Base-by-base conservation (phyloP, 2,329 filamentous ascomycete genomes). In the Nemania sp. region DNA sequence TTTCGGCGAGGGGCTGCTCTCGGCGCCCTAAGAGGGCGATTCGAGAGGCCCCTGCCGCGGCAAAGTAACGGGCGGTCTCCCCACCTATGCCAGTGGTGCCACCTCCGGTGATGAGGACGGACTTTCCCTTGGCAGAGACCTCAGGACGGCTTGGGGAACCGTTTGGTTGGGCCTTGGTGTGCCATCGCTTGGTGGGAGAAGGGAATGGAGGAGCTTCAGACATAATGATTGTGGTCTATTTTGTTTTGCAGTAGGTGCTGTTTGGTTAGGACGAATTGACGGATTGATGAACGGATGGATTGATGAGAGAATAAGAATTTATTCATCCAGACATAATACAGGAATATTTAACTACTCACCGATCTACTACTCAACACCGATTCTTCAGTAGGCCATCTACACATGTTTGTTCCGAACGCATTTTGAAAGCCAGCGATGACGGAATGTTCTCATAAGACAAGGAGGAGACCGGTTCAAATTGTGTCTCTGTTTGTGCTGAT, bases 11-110 rank as follows among this genome's bases (percentile, higher is more conserved):
- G 15, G 49, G 49, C 24, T 6, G 18, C 26, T 29, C 24, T 1
- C 49, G 49, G 24, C 49, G 49, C 6, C 49, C 49, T 4, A 52
- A 27, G 24, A 52, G 49, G 13, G 49, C 49, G 18, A 52, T 52
- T 26, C 49, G 24, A 29, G 49, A 29, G 26, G 49, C 49, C 5
- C 49, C 49, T 18, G 49, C 49, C 1, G 24, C 49, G 24, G 49
- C 49, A 29, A 52, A 52, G 24, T 52, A 29, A 3, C 49, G 49
- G 13, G 49, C 49, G 10, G 49, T 52, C 49, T 29, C 49, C 8
- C 49, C 49, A 11, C 49, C 49, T 22, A 52, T 52, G 15, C 49
- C 49, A 18, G 49, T 52, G 10, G 6, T 52, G 24, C 49, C 49
- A 10, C 49, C 49, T 52, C 49, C 49, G 2, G 49, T 52, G 13